Base-by-base conservation (phyloP, 1,284 basidiomycete genomes). In the Ceratobasidium sp. region DNA sequence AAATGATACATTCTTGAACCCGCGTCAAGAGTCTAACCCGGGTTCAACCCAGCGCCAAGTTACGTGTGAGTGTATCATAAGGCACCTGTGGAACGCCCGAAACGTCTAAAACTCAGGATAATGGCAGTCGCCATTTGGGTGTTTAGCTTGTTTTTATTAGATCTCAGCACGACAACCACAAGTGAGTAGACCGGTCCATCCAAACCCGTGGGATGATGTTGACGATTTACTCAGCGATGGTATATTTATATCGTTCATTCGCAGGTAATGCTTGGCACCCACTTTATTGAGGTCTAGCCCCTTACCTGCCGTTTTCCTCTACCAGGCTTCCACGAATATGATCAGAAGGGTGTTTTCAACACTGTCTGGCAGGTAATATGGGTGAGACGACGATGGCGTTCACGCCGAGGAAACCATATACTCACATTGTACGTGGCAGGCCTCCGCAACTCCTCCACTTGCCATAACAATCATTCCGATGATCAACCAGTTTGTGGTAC, bases 321-420 rank as follows among this genome's bases (percentile, higher is more conserved):
- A 46, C 44, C 3, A 13, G 37, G 22, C n/a, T 19, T 67, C n/a
- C 54, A 25, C 32, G n/a, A 57, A 9, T 8, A 22, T 22, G 64
- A 43, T 37, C 25, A 59, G n/a, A 44, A 66, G n/a, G 43, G 37
- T 32, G 51, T 76, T 7, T 67, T 64, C 13, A 76, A 51, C 15
- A 76, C 73, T 8, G 17, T 76, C 40, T 76, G 73, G 73, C 73
- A 76, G 32, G 64, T 76, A 6, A 67, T 43, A 46, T 76, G 73
- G 73, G 73, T 76, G 34, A 56, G 44, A 13, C n/a, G 44, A 7
- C 22, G 5, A 34, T 8, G 7, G 5, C 19, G 2, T 43, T 17
- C 51, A 61, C n/a, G 19, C 9, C 8, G 34, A 54, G 8, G 6
- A 37, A 13, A 61, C 69, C 9, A 34, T 46, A 19, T 44, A 49